Evolutionary conservation across 257 asterid species (phyloP).

Genomic region (Ligustrum vulgare): DNA sequence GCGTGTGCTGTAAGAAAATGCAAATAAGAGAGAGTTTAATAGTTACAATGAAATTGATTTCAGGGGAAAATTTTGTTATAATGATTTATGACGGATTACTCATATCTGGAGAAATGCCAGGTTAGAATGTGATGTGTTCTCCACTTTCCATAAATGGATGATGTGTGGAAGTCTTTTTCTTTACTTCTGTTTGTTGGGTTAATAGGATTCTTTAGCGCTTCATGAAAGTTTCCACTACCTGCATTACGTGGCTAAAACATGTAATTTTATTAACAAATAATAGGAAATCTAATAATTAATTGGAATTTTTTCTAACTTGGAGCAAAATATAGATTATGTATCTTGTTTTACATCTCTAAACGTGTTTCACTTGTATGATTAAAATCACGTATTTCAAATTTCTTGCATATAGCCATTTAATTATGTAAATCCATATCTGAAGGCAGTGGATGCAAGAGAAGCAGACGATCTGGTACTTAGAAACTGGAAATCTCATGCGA

Average conservation of each 20-base stretch:
- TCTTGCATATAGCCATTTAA: conserved; percentile 15
- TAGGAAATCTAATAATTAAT: not conserved
- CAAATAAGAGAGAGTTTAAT: not conserved
- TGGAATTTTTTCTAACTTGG: not conserved
- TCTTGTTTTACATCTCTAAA: not conserved
- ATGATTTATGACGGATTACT: not conserved
- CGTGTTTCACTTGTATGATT: not conserved
- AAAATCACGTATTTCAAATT: conserved; percentile 4
- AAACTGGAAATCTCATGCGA: conserved; percentile 89
- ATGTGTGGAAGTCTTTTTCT: not conserved
- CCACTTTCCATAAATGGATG: not conserved
- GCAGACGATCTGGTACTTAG: conserved; percentile 57
- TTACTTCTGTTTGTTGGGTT: not conserved
- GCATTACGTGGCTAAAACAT: not conserved
- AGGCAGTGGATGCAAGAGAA: conserved; percentile 52
- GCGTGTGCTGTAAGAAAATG: not conserved
- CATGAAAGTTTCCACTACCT: not conserved
- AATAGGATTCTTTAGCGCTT: not conserved
- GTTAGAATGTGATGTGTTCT: not conserved
- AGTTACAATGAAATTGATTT: not conserved
- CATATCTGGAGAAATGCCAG: not conserved
- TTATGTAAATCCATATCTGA: conserved; percentile 29
- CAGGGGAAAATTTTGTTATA: not conserved
- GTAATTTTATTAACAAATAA: not conserved
- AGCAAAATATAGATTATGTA: not conserved